Conservation (phyloP, 1,284 basidiomycete genomes). For the Naganishia liquefaciens region DNA sequence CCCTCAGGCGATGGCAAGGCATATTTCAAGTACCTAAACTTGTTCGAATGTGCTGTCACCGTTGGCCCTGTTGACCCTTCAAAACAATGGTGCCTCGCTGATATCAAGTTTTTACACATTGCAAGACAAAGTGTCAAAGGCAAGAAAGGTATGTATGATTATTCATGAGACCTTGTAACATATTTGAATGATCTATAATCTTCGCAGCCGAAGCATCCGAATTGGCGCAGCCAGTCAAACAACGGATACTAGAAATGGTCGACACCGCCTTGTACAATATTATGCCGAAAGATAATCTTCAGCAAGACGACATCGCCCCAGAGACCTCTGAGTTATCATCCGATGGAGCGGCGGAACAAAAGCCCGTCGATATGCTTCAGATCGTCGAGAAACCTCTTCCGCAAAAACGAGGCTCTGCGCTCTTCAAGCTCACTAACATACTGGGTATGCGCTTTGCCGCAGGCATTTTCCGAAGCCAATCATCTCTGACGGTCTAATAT, state of each 20-base stretch:
- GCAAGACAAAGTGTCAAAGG: conserved; percentile 27
- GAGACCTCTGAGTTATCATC: background rate
- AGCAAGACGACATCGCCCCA: too few relatives aligned
- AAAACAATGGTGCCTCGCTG: conserved; percentile 27
- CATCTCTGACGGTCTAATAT: background rate
- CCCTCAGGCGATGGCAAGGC: conserved; percentile 28
- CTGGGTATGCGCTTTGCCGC: conserved; percentile 11
- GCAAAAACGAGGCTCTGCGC: background rate
- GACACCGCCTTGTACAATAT: conserved; percentile 24
- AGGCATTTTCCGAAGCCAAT: background rate
- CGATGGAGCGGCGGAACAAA: background rate
- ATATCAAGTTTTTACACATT: conserved; percentile 27
- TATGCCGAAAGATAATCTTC: background rate
- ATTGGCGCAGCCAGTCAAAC: conserved; percentile 26
- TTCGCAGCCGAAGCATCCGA: conserved; percentile 14
- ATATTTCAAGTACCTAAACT: conserved; percentile 19
- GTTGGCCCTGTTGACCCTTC: conserved; percentile 25
- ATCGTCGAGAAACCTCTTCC: background rate
- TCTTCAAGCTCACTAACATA: conserved; percentile 22
- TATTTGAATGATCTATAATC: background rate
- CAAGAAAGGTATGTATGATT: conserved; percentile 9
- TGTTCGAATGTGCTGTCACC: conserved; percentile 30
- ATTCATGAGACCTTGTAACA: background rate
- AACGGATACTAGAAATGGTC: conserved; percentile 20
- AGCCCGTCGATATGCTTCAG: background rate